Conservation (phyloP, 176 grass and related monocot genomes). For the Panicum miliaceum region DNA sequence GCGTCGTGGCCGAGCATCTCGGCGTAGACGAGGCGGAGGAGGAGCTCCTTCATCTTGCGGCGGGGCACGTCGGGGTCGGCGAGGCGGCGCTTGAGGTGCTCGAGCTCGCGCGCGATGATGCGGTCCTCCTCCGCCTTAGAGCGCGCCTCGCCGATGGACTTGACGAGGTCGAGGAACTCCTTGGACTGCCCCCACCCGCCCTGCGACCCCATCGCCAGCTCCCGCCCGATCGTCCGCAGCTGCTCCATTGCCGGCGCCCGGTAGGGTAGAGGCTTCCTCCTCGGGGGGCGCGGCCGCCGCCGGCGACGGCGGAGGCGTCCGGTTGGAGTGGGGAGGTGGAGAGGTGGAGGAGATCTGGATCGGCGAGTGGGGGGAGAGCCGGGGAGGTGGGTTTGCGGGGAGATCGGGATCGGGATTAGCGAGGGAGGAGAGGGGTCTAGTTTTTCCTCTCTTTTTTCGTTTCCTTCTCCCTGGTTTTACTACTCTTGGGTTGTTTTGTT, state of each 20-base stretch:
- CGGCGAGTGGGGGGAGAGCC: conserved; percentile 33
- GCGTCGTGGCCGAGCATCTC: conserved; percentile 99
- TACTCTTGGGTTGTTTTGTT: conserved; percentile 14
- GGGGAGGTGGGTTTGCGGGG: conserved; percentile 38
- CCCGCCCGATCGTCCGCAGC: conserved; percentile 92
- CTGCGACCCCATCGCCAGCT: conserved; percentile 95
- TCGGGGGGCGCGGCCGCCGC: neutral
- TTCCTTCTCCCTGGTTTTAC: neutral
- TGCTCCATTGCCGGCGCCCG: conserved; percentile 79
- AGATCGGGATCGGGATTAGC: conserved; percentile 42
- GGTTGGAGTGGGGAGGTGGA: conserved; percentile 27
- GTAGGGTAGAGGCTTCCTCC: neutral
- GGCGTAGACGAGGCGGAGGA: conserved; percentile 93
- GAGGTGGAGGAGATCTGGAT: conserved; percentile 67
- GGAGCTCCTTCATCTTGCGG: conserved; percentile 94
- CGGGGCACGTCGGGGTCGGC: conserved; percentile 94
- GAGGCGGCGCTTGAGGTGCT: conserved; percentile 83
- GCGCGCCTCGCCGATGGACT: conserved; percentile 96
- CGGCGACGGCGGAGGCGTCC: conserved; percentile 39
- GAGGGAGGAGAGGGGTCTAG: neutral
- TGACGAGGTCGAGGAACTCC: conserved; percentile 99
- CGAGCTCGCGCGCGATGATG: conserved; percentile 93
- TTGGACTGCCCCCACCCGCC: conserved; percentile 89
- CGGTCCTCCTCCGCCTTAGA: conserved; percentile 99
- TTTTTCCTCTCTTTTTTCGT: neutral